These are phyloP conservation scores for Neurospora cerealis DNA, from an alignment of 495 filamentous ascomycete species.

Conservation along the genomic window DNA sequence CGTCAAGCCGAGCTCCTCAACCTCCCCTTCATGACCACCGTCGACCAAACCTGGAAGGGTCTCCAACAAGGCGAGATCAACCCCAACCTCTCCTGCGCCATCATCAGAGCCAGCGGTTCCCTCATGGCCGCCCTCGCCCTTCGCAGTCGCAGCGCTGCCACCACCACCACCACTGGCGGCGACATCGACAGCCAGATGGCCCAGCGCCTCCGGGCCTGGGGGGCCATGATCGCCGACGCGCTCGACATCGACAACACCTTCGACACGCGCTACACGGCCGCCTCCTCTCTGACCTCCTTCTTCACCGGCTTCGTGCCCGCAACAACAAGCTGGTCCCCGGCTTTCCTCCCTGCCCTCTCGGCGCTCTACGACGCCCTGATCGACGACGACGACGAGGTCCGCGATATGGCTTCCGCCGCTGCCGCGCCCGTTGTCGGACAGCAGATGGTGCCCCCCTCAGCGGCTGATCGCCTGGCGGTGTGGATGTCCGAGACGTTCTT, in stretches of 20 bases:
- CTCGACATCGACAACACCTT: slow-evolving; percentile 44
- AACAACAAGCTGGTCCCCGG: slow-evolving; percentile 3
- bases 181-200: slow-evolving; percentile 7
- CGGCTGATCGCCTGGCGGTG: slow-evolving; percentile 24
- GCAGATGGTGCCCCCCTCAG: slow-evolving; percentile 29
- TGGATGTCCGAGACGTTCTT: slow-evolving; percentile 24
- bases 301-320: slow-evolving; percentile 2
- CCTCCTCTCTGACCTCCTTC: slow-evolving; percentile 27
- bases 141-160: neutral
- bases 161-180: neutral
- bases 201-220: slow-evolving; percentile 27
- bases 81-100: slow-evolving; percentile 33
- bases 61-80: slow-evolving; percentile 28
- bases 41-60: slow-evolving; percentile 18
- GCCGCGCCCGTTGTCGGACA: slow-evolving; percentile 28
- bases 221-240: slow-evolving; percentile 31
- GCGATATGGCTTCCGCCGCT: slow-evolving; percentile 49
- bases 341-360: slow-evolving; percentile 34
- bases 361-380: slow-evolving; percentile 51
- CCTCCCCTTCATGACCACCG: slow-evolving; percentile 9
- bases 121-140: slow-evolving; percentile 24
- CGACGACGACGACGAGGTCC: slow-evolving; percentile 87
- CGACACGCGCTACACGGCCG: slow-evolving; percentile 52
- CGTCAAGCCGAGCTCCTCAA: neutral
- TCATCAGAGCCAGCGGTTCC: slow-evolving; percentile 33